These are phyloP conservation scores for Tulasnella sp. DNA, from an alignment of 768 basidiomycete genomes.

Conservation along the genomic window DNA sequence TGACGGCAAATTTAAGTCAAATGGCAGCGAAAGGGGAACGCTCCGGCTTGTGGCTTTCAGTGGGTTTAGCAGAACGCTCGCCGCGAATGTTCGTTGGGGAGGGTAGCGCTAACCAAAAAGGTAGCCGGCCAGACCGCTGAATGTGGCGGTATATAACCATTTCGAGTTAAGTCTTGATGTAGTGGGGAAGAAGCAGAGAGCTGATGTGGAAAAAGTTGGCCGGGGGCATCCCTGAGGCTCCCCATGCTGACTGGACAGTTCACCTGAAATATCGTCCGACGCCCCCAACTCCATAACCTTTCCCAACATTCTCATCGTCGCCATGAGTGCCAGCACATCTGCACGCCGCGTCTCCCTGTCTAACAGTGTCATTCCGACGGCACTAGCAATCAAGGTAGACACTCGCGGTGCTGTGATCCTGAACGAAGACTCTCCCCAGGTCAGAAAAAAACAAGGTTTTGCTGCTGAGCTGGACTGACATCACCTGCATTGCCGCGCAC, in stretches of 20 bases:
- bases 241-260: neutral
- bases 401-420: slow-evolving; percentile 90
- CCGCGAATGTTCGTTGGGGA: neutral
- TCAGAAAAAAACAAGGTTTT: slow-evolving; percentile 33
- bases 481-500: neutral
- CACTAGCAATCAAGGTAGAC: slow-evolving; percentile 87
- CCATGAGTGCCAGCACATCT: slow-evolving; percentile 1
- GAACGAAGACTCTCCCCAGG: slow-evolving; percentile 90
- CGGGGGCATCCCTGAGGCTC: neutral
- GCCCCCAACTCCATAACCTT: neutral
- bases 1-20: neutral
- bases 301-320: neutral
- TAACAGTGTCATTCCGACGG: slow-evolving; percentile 49
- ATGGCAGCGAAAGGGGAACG: neutral
- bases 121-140: neutral
- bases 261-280: neutral
- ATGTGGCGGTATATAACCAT: neutral
- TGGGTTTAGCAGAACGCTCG: neutral
- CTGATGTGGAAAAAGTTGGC: neutral
- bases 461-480: neutral
- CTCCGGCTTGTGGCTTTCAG: neutral
- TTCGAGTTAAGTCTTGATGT: neutral
- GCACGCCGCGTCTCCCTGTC: neutral
- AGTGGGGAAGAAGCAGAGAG: neutral
- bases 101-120: neutral